Evolutionary conservation across 2,329 filamentous ascomycete species (phyloP).

Genomic region (Talaromyces sp.): DNA sequence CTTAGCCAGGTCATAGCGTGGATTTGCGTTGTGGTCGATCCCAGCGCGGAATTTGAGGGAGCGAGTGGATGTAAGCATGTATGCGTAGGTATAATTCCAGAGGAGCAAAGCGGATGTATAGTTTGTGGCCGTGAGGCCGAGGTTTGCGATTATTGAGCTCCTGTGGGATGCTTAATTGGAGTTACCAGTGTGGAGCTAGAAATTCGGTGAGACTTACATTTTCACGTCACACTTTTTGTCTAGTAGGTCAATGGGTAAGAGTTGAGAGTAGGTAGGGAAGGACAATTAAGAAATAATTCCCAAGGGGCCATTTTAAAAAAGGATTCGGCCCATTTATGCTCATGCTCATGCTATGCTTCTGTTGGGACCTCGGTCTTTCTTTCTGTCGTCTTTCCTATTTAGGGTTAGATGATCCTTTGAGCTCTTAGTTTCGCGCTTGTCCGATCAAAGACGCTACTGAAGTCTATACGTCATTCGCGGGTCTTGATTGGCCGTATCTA

Average conservation of each 20-base stretch:
- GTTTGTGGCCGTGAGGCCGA: constrained; percentile 11
- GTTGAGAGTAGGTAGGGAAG: background rate
- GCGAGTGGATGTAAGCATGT: constrained; percentile 45
- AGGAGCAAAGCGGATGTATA: constrained; percentile 6
- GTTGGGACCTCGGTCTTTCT: background rate
- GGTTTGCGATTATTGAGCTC: constrained; percentile 3
- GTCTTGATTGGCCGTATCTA: background rate
- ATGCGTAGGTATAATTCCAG: constrained; percentile 36
- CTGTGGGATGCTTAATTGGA: background rate
- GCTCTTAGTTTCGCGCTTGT: too few relatives aligned
- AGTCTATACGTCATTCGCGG: background rate
- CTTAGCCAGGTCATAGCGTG: constrained; percentile 47
- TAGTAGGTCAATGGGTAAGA: background rate
- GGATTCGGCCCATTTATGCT: background rate
- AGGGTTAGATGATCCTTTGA: background rate
- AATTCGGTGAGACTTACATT: background rate
- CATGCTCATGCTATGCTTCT: background rate
- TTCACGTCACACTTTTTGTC: background rate
- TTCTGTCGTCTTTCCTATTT: background rate
- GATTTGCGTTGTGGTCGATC: constrained; percentile 49
- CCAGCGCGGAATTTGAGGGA: constrained; percentile 42
- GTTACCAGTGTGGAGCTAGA: background rate
- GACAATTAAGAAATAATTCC: background rate
- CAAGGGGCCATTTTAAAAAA: background rate
- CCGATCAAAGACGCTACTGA: background rate